Evolutionary conservation across 805 yeast genomes (phyloP).

Genomic region (Zygoascus tannicola): DNA sequence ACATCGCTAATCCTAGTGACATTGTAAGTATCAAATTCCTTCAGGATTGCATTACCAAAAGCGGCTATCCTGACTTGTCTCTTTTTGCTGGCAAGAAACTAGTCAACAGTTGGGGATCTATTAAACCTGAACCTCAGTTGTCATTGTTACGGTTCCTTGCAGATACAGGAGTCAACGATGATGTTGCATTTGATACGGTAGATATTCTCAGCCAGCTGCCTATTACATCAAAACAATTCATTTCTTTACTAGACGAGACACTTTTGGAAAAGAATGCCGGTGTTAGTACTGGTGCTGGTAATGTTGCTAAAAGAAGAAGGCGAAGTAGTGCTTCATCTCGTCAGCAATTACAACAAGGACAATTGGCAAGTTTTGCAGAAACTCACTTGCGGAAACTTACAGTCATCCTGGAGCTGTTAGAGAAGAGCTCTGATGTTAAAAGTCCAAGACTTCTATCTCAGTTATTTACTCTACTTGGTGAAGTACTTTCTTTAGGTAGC

Average conservation of each 20-base stretch:
- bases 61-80: conserved; percentile 19
- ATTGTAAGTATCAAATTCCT: conserved; percentile 56
- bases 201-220: conserved; percentile 40
- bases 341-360: conserved; percentile 47
- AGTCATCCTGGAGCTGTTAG: conserved; percentile 68
- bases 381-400: conserved; percentile 71
- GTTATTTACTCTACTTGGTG: conserved; percentile 32
- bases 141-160: conserved; percentile 51
- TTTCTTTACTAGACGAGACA: conserved; percentile 48
- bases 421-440: conserved; percentile 32
- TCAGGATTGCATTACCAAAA: conserved; percentile 35
- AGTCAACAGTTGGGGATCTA: conserved; percentile 42
- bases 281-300: conserved; percentile 14
- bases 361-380: conserved; percentile 66
- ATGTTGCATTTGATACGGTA: conserved; percentile 36
- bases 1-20: conserved; percentile 55
- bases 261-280: conserved; percentile 38
- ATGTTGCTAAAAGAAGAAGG: conserved; percentile 72
- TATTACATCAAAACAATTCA: conserved; percentile 54
- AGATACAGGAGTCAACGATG: conserved; percentile 40
- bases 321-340: conserved; percentile 57
- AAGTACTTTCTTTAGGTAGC: conserved; percentile 53
- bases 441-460: conserved; percentile 23
- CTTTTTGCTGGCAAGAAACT: conserved; percentile 44
- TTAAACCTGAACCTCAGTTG: conserved; percentile 51